phyloP scores from a whole-genome alignment of 2,329 filamentous ascomycete genomes.

The Aspergillus ruber region DNA sequence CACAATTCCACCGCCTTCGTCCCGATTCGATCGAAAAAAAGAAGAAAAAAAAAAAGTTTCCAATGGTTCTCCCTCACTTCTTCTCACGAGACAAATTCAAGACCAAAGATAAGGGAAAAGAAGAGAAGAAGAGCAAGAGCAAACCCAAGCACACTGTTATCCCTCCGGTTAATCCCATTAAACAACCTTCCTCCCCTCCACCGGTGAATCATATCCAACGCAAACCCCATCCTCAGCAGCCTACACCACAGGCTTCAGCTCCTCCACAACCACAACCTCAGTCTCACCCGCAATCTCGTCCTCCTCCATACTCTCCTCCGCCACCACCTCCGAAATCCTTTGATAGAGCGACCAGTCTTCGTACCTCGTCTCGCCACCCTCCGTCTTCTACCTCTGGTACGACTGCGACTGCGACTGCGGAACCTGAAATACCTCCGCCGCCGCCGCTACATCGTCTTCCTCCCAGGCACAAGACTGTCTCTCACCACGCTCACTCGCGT shows the following conservation, averaged over 20 bases:
- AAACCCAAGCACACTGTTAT: slow-evolving; percentile 4
- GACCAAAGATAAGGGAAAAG: slow-evolving; percentile 13
- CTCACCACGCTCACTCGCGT: background rate
- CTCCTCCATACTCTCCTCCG: slow-evolving; percentile 3
- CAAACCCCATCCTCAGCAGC: background rate
- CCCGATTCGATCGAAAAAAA: slow-evolving; percentile 27
- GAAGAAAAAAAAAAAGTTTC: slow-evolving; percentile 6
- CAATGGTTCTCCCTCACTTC: slow-evolving; percentile 34
- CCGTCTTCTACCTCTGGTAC: background rate
- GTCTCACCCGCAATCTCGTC: slow-evolving; percentile 6
- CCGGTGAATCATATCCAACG: too few relatives aligned
- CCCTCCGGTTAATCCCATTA: slow-evolving; percentile 1
- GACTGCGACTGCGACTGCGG: background rate
- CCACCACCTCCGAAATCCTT: slow-evolving; percentile 4
- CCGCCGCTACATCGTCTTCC: background rate
- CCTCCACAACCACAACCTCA: background rate
- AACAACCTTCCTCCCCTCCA: slow-evolving; percentile 1
- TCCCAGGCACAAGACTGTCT: background rate
- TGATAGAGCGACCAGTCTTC: background rate
- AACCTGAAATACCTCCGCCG: slow-evolving; percentile 2
- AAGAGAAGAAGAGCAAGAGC: slow-evolving; percentile 6
- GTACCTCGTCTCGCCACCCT: slow-evolving; percentile 1
- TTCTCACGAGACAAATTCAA: slow-evolving; percentile 30
- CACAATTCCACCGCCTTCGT: slow-evolving; percentile 36
- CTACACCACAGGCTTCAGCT: background rate